Conservation (phyloP, 2,329 filamentous ascomycete genomes). For the Trichothecium sympodiale region DNA sequence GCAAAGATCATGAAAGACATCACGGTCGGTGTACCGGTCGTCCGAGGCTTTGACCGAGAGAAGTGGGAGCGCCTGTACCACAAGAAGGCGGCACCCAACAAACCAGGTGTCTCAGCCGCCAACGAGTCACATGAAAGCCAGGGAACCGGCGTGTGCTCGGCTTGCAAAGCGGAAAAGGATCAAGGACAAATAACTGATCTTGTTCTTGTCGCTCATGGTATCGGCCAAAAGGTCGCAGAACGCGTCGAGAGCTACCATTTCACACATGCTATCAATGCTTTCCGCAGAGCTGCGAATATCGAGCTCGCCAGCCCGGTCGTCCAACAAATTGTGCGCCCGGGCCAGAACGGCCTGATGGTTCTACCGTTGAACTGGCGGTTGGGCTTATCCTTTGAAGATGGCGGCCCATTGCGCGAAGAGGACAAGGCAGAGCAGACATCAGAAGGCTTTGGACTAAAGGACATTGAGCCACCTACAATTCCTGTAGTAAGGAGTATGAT, state of each 20-base stretch:
- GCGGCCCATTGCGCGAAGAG: slow-evolving; percentile 46
- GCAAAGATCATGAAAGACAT: slow-evolving; percentile 75
- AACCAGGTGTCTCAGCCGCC: slow-evolving; percentile 14
- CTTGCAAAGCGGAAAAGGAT: slow-evolving; percentile 53
- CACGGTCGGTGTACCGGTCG: slow-evolving; percentile 75
- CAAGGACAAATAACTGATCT: slow-evolving; percentile 71
- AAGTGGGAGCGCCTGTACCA: slow-evolving; percentile 65
- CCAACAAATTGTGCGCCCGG: slow-evolving; percentile 61
- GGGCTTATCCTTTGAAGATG: slow-evolving; percentile 77
- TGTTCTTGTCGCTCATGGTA: slow-evolving; percentile 85
- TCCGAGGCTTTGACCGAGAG: slow-evolving; percentile 74
- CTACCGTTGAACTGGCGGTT: slow-evolving; percentile 91
- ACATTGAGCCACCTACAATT: slow-evolving; percentile 85
- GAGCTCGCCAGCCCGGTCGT: slow-evolving; percentile 67
- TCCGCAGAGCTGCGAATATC: slow-evolving; percentile 75
- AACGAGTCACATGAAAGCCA: slow-evolving; percentile 17
- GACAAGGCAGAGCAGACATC: slow-evolving; percentile 41
- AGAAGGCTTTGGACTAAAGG: slow-evolving; percentile 57
- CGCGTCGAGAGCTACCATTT: slow-evolving; percentile 95
- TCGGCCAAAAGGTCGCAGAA: slow-evolving; percentile 92
- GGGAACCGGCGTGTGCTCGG: slow-evolving; percentile 30
- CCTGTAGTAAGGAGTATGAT: slow-evolving; percentile 90
- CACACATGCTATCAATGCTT: slow-evolving; percentile 87
- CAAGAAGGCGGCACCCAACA: slow-evolving; percentile 24
- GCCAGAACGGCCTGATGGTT: slow-evolving; percentile 86